Percentiles rank a stretch among this genome's conserved stretches.
Conservation (phyloP, 768 basidiomycete species). For the Boletellus sp. region DNA sequence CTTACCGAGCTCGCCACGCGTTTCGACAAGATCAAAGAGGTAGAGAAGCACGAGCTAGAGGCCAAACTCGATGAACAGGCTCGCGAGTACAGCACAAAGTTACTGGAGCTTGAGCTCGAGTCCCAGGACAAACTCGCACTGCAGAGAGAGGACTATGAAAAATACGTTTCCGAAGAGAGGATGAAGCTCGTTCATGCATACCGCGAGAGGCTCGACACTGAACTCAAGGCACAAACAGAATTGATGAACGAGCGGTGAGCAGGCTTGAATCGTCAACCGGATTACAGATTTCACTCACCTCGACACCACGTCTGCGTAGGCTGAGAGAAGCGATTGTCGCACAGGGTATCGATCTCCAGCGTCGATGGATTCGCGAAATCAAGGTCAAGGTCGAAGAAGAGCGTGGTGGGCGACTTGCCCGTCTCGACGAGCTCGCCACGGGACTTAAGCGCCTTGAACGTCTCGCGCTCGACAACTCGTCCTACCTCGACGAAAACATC, state of each 20-base stretch:
- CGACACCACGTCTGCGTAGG: constrained; percentile 36
- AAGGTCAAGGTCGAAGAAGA: constrained; percentile 95
- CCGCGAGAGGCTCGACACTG: constrained; percentile 79
- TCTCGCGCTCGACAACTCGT: constrained; percentile 85
- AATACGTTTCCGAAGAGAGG: constrained; percentile 77
- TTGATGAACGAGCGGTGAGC: constrained; percentile 90
- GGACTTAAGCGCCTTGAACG: constrained; percentile 89
- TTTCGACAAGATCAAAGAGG: constrained; percentile 75
- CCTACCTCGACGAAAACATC: constrained; percentile 89
- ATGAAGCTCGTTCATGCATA: constrained; percentile 69
- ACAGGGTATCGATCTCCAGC: constrained; percentile 96
- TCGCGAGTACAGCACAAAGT: constrained; percentile 73
- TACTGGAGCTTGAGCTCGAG: constrained; percentile 81
- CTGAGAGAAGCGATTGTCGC: constrained; percentile 93
- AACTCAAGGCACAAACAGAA: constrained; percentile 84
- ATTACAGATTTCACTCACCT: background rate
- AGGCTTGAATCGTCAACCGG: background rate
- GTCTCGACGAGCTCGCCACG: constrained; percentile 88
- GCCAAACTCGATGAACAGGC: constrained; percentile 76
- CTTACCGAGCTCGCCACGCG: constrained; percentile 72
- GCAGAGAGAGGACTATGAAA: constrained; percentile 84
- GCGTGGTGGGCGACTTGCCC: constrained; percentile 90
- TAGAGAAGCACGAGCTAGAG: constrained; percentile 68
- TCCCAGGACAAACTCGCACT: constrained; percentile 79
- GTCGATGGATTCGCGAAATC: constrained; percentile 94